Evolutionary conservation across 257 asterid species (phyloP), one percentile per base, ranked within the genome.

Genomic region (Galeopsis tetrahit): DNA sequence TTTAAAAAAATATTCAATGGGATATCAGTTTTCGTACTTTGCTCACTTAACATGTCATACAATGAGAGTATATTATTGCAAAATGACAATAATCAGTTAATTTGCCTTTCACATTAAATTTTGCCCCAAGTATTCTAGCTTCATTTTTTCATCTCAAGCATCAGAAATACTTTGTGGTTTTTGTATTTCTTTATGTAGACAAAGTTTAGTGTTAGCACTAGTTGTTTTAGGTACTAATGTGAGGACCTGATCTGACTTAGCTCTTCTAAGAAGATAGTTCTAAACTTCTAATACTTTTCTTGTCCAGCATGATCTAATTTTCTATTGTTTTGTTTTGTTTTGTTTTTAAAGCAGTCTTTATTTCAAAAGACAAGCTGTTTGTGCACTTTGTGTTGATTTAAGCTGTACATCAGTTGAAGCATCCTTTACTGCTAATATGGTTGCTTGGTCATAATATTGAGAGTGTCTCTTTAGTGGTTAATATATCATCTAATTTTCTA

Each of bases 341-440:
- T n/a, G 7, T 49, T 56, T 76, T 21, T 21, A 21, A 21, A 21
- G 28, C 28, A 21, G 28, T 21, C 28, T 21, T 21, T 21, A 21
- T 21, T 21, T 21, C 28, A 21, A 21, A 21, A 21, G 28, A 21
- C 28, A 21, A 21, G 28, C 70, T 83, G 60, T 88, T 89, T 53
- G 95, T 91, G 68, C 97, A 89, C 71, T 82, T 91, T 60, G 28
- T 21, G 73, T 86, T 66, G 87, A 82, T 40, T 72, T 85, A 73
- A 76, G 80, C 31, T 84, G 81, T 70, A 77, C 85, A 43, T 82
- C 87, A 38, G 58, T 74, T 52, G 96, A 89, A 84, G 83, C 28
- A 77, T 87, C 95, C 42, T 85, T 85, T 81, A 93, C 86, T 58
- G 93, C 95, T 36, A 87, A 80, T 85, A 87, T 66, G 89, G 89